A percentile compares a stretch with the other conserved stretches of the same genome.
These are phyloP conservation scores for Cadophora malorum DNA, from an alignment of 2,329 filamentous ascomycete species.

Conservation along the genomic window DNA sequence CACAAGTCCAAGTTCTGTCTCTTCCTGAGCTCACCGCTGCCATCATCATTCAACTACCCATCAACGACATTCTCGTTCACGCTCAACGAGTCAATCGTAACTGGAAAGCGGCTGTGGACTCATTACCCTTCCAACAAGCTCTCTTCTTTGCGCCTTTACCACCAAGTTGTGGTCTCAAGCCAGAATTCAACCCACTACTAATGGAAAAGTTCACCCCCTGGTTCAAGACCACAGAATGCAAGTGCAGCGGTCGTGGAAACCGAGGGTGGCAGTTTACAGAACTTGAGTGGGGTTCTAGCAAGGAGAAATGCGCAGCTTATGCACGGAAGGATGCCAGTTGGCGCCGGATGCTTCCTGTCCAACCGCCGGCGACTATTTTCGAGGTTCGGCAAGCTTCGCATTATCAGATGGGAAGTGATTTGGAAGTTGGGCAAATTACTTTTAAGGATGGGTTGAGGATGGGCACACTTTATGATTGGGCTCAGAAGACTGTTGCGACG, in stretches of 20 bases:
- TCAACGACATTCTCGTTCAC: constrained; percentile 25
- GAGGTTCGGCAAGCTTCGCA: constrained; percentile 8
- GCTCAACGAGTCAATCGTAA: constrained; percentile 24
- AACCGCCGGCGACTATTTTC: constrained; percentile 20
- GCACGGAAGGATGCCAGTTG: constrained; percentile 29
- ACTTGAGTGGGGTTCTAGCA: constrained; percentile 19
- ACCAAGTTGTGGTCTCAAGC: not conserved
- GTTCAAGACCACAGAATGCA: constrained; percentile 14
- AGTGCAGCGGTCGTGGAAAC: not conserved
- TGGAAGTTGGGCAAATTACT: not conserved
- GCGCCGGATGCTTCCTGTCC: constrained; percentile 29
- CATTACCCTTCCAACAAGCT: constrained; percentile 14
- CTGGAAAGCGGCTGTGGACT: constrained; percentile 24
- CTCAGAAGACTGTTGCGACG: constrained; percentile 5
- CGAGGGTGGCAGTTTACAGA: constrained; percentile 13
- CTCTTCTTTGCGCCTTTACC: constrained; percentile 26
- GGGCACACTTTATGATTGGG: constrained; percentile 27
- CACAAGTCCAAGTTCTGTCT: constrained; percentile 17
- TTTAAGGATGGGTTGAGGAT: constrained; percentile 24
- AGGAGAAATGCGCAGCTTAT: constrained; percentile 16
- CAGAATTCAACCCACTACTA: constrained; percentile 27
- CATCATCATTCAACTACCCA: constrained; percentile 28
- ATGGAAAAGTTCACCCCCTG: constrained; percentile 19
- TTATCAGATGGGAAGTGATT: not conserved
- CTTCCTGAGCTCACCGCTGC: constrained; percentile 26